These are phyloP conservation scores for Leucosporidium yakuticum DNA, from an alignment of 768 basidiomycete genomes.

Conservation along the genomic window DNA sequence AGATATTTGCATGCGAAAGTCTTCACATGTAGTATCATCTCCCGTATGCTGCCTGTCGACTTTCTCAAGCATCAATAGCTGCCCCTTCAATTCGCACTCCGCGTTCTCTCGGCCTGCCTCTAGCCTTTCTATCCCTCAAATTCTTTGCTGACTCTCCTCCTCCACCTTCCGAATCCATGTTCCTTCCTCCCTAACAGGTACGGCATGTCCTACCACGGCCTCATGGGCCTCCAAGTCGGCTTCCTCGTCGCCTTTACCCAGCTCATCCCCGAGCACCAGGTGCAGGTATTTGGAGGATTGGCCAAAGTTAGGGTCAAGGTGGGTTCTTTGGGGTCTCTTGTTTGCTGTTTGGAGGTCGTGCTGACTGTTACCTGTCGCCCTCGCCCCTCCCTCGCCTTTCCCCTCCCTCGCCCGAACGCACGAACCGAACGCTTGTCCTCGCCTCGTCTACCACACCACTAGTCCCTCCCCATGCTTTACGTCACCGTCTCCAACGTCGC, in stretches of 20 bases:
- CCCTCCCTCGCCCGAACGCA: neutral
- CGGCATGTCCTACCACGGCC: constrained; percentile 83
- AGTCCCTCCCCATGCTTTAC: constrained; percentile 93
- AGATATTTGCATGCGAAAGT: no score
- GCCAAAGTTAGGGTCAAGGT: constrained; percentile 87
- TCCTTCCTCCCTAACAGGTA: constrained; percentile 52
- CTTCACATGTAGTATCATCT: no score
- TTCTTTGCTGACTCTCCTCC: neutral
- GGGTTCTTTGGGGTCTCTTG: no score
- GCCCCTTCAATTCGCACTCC: no score
- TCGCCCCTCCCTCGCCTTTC: neutral
- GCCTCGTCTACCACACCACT: constrained; percentile 8
- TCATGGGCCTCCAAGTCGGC: constrained; percentile 81
- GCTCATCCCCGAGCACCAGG: constrained; percentile 94
- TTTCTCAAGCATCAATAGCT: no score
- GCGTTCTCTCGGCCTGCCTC: no score
- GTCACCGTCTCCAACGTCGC: constrained; percentile 81
- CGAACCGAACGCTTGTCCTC: neutral
- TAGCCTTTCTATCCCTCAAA: no score
- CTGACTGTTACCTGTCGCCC: no score
- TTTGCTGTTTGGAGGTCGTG: no score
- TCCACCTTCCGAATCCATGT: neutral
- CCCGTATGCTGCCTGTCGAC: no score
- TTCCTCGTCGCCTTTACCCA: constrained; percentile 95
- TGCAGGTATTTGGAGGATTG: constrained; percentile 74